These are phyloP conservation scores for Mycena pura DNA, from an alignment of 768 basidiomycete genomes.

Conservation along the genomic window DNA sequence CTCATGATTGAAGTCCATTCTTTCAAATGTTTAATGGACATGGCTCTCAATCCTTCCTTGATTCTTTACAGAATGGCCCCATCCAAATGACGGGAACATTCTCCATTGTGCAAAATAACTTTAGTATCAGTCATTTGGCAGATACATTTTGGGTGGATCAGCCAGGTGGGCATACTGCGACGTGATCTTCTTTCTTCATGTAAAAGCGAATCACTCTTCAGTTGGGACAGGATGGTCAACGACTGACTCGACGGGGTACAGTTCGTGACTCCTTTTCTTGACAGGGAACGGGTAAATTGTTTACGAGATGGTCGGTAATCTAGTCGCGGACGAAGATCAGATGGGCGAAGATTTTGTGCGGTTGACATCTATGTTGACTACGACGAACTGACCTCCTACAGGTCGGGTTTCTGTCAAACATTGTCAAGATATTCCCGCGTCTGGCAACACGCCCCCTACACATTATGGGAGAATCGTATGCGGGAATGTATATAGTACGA, in stretches of 20 bases:
- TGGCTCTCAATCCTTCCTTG: no score
- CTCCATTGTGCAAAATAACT: slow-evolving; percentile 54
- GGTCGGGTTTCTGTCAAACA: slow-evolving; percentile 75
- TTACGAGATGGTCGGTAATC: neutral
- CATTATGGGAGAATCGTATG: slow-evolving; percentile 77
- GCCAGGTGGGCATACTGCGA: slow-evolving; percentile 53
- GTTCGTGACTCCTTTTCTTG: slow-evolving; percentile 40
- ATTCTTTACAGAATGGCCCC: slow-evolving; percentile 63
- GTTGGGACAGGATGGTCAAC: slow-evolving; percentile 68
- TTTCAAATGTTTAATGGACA: no score
- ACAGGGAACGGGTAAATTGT: neutral
- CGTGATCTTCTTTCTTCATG: neutral
- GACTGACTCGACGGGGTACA: slow-evolving; percentile 62
- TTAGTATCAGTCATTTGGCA: slow-evolving; percentile 65
- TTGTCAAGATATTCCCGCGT: slow-evolving; percentile 77
- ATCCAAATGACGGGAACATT: slow-evolving; percentile 61
- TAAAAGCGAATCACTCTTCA: neutral
- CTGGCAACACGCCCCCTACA: slow-evolving; percentile 70
- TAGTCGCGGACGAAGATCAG: slow-evolving; percentile 67
- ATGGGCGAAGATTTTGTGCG: slow-evolving; percentile 62
- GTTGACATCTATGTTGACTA: slow-evolving; percentile 8
- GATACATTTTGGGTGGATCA: slow-evolving; percentile 80
- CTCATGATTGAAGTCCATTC: no score
- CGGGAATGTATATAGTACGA: slow-evolving; percentile 71
- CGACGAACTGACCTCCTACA: slow-evolving; percentile 37